These are phyloP conservation scores for Colletotrichum chrysophilum DNA, from an alignment of 2,329 filamentous ascomycete species.

Conservation along the genomic window DNA sequence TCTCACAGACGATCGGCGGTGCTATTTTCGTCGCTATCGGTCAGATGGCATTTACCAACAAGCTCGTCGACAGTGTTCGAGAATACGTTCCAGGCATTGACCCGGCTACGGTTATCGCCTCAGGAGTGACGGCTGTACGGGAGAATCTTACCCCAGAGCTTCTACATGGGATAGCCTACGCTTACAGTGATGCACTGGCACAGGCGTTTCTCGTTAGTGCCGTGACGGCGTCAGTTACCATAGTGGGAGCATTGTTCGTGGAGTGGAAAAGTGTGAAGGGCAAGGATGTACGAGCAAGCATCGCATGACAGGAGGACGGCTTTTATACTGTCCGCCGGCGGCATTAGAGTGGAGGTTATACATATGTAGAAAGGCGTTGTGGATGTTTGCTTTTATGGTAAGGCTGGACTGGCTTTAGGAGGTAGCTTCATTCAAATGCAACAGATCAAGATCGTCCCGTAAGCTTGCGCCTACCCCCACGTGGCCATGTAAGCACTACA, in stretches of 20 bases:
- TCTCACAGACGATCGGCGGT: conserved; percentile 47
- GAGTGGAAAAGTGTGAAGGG: conserved; percentile 65
- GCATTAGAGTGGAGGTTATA: background rate
- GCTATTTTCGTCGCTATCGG: conserved; percentile 57
- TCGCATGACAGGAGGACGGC: background rate
- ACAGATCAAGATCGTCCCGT: background rate
- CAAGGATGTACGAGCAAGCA: conserved; percentile 43
- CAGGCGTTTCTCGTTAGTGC: conserved; percentile 47
- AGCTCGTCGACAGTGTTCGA: conserved; percentile 42
- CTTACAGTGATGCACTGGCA: conserved; percentile 51
- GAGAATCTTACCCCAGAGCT: conserved; percentile 30
- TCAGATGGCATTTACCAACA: conserved; percentile 56
- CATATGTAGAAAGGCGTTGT: background rate
- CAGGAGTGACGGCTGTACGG: conserved; percentile 43
- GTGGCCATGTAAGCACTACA: background rate
- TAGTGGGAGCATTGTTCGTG: conserved; percentile 46
- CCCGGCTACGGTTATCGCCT: conserved; percentile 32
- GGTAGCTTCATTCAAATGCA: background rate
- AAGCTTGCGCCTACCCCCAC: background rate
- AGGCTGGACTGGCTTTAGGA: background rate
- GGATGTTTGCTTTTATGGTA: background rate
- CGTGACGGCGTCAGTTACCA: conserved; percentile 48
- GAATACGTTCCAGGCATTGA: conserved; percentile 39
- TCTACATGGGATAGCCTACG: conserved; percentile 38
- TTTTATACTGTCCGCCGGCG: background rate